phyloP scores from a whole-genome alignment of 768 basidiomycete genomes.

The Amanita pallidorosea region DNA sequence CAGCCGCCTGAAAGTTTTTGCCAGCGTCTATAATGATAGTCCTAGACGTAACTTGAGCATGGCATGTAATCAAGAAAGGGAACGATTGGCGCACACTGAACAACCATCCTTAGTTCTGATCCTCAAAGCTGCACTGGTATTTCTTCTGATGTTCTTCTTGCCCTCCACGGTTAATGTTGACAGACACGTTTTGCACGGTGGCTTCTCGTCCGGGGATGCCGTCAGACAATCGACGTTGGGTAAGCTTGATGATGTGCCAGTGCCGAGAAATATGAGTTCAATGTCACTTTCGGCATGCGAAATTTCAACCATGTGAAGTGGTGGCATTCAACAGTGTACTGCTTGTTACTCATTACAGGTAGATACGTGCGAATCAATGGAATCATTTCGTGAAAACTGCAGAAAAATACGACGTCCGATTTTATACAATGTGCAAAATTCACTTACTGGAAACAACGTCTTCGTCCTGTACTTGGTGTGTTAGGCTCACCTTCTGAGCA shows the following conservation, averaged over 20 bases:
- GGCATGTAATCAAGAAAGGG: background rate
- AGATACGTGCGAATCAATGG: background rate
- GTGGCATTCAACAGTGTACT: background rate
- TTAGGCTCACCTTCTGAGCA: constrained; percentile 86
- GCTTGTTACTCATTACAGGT: background rate
- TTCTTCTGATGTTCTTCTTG: constrained; percentile 76
- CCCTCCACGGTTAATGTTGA: constrained; percentile 60
- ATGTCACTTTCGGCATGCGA: background rate
- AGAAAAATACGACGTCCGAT: background rate
- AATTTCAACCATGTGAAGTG: background rate
- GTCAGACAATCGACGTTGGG: constrained; percentile 72
- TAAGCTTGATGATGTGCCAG: constrained; percentile 67
- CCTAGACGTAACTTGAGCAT: constrained; percentile 21
- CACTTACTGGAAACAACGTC: constrained; percentile 82
- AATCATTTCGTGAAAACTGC: constrained; percentile 3
- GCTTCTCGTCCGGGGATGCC: constrained; percentile 34
- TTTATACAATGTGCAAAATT: background rate
- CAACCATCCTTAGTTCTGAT: constrained; percentile 29
- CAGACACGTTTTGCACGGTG: constrained; percentile 52
- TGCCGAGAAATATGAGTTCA: constrained; percentile 77
- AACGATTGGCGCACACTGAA: constrained; percentile 31
- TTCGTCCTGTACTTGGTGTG: constrained; percentile 77
- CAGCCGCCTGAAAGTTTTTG: constrained; percentile 63
- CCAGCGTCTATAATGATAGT: constrained; percentile 80
- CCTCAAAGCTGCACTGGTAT: constrained; percentile 65